A percentile compares a stretch with the other conserved stretches of the same genome.
Evolutionary conservation across 305 asterid species (phyloP).

Genomic region (Solanum hybrid): DNA sequence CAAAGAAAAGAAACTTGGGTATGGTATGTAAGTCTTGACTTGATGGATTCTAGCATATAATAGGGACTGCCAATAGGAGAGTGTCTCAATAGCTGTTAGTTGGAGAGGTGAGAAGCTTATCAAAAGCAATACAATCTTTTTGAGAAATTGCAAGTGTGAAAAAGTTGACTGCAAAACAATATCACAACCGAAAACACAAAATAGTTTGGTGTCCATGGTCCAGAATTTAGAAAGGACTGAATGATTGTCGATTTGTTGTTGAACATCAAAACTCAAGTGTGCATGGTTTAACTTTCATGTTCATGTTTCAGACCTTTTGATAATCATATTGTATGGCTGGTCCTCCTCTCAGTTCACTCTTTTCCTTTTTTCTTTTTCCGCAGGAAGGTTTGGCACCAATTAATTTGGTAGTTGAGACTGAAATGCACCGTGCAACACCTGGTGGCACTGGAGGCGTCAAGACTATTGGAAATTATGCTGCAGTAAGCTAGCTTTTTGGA

Average conservation of each 20-base stretch:
- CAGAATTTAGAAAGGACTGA: not conserved
- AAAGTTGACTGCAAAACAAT: not conserved
- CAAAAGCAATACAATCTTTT: not conserved
- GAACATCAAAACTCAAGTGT: not conserved
- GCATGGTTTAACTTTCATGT: not conserved
- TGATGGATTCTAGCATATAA: not conserved
- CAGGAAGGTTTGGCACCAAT: slow-evolving; percentile 99
- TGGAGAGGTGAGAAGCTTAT: not conserved
- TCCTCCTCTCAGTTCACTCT: not conserved
- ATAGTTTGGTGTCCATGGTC: not conserved
- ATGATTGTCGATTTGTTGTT: not conserved
- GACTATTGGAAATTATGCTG: slow-evolving; percentile 96
- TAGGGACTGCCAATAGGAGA: not conserved
- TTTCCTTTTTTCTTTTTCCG: not conserved
- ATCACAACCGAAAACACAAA: not conserved
- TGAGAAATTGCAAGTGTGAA: not conserved
- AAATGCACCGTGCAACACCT: slow-evolving; percentile 94
- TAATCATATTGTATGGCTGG: not conserved
- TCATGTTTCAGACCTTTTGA: not conserved
- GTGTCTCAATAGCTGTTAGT: not conserved
- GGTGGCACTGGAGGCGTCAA: slow-evolving; percentile 99
- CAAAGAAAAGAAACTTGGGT: not conserved
- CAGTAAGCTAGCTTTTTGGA: slow-evolving; percentile 33
- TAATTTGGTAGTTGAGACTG: slow-evolving; percentile 80
- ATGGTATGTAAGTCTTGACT: not conserved